These are phyloP conservation scores for Hylodesmum podocarpum DNA, from an alignment of 306 rosid genomes.

Conservation along the genomic window DNA sequence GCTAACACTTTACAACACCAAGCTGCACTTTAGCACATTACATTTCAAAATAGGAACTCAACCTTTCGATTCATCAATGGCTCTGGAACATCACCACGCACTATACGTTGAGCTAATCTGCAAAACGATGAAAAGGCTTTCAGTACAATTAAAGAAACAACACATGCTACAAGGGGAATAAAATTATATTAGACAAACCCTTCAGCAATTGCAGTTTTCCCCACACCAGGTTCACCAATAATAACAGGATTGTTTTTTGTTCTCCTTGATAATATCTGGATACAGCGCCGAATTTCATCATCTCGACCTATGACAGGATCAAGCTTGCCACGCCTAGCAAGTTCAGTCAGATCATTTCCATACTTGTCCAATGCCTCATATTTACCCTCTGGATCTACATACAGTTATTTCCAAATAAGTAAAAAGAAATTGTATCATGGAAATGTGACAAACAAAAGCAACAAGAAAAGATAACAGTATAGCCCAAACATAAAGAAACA, in stretches of 20 bases:
- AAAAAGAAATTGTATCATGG: neutral
- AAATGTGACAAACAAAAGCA: conserved; percentile 15
- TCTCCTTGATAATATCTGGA: conserved; percentile 90
- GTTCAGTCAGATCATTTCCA: conserved; percentile 92
- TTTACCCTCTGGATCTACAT: conserved; percentile 89
- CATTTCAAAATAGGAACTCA: conserved; percentile 13
- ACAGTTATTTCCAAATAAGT: conserved; percentile 10
- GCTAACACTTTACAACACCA: neutral
- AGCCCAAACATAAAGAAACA: neutral
- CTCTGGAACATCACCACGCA: conserved; percentile 98
- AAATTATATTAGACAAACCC: conserved; percentile 58
- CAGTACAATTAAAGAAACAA: neutral
- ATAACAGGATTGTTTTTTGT: conserved; percentile 96
- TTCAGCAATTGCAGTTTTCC: conserved; percentile 99
- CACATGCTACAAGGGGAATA: neutral
- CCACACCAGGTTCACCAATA: conserved; percentile 98
- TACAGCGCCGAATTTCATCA: conserved; percentile 94
- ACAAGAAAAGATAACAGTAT: neutral
- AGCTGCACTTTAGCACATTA: neutral
- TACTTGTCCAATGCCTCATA: conserved; percentile 87
- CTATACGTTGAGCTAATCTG: conserved; percentile 97
- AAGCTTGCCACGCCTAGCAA: conserved; percentile 93
- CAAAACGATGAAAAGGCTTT: conserved; percentile 14
- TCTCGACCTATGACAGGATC: conserved; percentile 98
- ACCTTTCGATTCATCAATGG: conserved; percentile 92